Evolutionary conservation across 1,284 basidiomycete species (phyloP).

Genomic region (Gomphus bonarii): DNA sequence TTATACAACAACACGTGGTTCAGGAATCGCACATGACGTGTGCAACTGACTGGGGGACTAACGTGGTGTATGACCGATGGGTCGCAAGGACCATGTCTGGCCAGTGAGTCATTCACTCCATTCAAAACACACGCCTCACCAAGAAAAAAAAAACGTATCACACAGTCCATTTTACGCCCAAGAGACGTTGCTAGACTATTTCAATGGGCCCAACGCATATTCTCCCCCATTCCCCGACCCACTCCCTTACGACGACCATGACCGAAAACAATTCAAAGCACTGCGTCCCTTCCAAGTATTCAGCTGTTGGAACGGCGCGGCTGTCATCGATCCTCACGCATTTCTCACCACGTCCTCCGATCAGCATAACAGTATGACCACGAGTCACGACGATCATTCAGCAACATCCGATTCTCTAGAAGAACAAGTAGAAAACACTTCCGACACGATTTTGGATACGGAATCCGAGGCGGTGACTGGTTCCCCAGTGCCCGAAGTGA

Average conservation of each 20-base stretch:
- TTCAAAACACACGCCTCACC: not conserved
- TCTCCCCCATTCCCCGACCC: conserved; percentile 14
- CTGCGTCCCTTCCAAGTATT: conserved; percentile 30
- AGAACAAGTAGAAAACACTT: no score
- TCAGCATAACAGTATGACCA: no score
- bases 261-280: conserved; percentile 20
- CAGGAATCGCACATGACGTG: conserved; percentile 31
- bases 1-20: conserved; percentile 22
- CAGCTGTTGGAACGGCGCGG: conserved; percentile 24
- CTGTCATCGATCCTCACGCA: conserved; percentile 15
- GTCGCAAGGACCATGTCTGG: conserved; percentile 26
- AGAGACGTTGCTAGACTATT: conserved; percentile 10
- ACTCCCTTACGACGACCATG: conserved; percentile 21
- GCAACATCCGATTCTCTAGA: no score
- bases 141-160: conserved; percentile 2
- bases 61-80: conserved; percentile 33
- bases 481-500: not conserved
- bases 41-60: conserved; percentile 29
- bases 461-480: not conserved
- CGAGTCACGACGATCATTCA: no score
- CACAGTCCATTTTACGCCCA: conserved; percentile 14
- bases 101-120: not conserved
- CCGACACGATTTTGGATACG: not conserved
- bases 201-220: conserved; percentile 8
- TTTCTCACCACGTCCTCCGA: conserved; percentile 8